Base-by-base conservation (phyloP, 176 grass and related monocot genomes). In the Cenchrus purpureus region DNA sequence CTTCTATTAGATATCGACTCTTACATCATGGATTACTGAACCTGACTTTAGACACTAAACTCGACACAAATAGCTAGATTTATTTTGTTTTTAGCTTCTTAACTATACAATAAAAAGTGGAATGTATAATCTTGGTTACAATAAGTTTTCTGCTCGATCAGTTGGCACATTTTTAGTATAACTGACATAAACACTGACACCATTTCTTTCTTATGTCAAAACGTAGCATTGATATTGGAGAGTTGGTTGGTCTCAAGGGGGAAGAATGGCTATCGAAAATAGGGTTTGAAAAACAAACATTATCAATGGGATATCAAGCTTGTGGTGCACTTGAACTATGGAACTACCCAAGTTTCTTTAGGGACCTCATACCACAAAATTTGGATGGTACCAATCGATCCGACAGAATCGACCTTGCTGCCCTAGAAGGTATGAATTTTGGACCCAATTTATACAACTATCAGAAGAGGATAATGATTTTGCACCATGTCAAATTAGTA, bases 261-360 rank as follows among this genome's bases (percentile, higher is more conserved):
- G 91, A 92, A 22, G 42, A 70, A 29, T 52, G 43, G 3, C 68
- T 92, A 63, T 51, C 50, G 28, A 53, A 87, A 80, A 89, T 92
- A 62, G 91, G 91, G 7, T 89, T 92, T 15, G 84, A 92, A 32
- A 89, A 84, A 65, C 76, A 84, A 62, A 48, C 80, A 10, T 70
- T 92, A 68, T 92, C 91, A 17, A 92, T 92, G 91, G 91, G 91
- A 34, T 74, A 92, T 76, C 90, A 92, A 86, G 90, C 90, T 54
- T 92, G 90, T 55, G 90, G 90, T 54, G 86, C 87, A 77, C 91
- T 92, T 15, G 84, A 92, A 76, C 87, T 92, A 29, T 92, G 91
- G 91, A 92, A 92, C 84, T 92, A 92, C 37, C 91, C 91, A 13
- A 73, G n/a, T 45, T 92, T 92, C 76, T 77, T 92, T 22, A 87